Evolutionary conservation across 768 basidiomycete species (phyloP), one percentile per base, ranked within the genome.

Genomic region (Boletus speciosus): DNA sequence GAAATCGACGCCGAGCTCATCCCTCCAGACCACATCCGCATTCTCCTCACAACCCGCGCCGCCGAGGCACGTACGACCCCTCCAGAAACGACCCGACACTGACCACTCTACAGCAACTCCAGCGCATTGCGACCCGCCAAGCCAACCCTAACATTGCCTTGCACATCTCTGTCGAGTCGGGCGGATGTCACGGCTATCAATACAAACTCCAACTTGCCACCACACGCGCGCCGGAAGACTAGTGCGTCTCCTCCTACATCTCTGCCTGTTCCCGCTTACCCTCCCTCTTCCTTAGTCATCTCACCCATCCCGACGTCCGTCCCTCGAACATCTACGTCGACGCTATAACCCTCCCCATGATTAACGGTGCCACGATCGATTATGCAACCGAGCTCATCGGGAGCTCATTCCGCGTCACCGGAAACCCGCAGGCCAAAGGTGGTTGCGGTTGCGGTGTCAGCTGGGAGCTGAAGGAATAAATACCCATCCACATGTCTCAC

Each of bases 151-250:
- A 81, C 46, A 77, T 90, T 21, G 90, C 86, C 4, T 75, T 98
- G 23, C 77, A 94, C 58, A 79, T 98, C 59, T 76, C 84, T 1
- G 93, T 98, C 25, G 93, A 97, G 63, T 91, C 88, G 11, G 96
- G 96, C 11, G 96, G 96, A 19, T 98, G 96, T 65, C 95, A 98
- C 67, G 96, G 96, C 36, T 98, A 98, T 70, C 93, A 97, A 64
- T 97, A 98, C 71, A 95, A 90, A 61, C 82, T 98, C 80, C 84
- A 88, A 51, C 78, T 98, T 4, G 86, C 89, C 3, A 78, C 76
- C 36, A 71, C 73, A 41, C 76, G 77, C 15, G 74, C 78, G 29
- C 76, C 78, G 5, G 93, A 94, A 58, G 94, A 97, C 71, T 97
- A 94, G 94, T 95, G 67, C 67, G 91, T 76, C 25, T 10, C 16